A percentile compares a stretch with the other conserved stretches of the same genome.
These are phyloP conservation scores for Lasiosphaeria hispida DNA, from an alignment of 495 filamentous ascomycete genomes.

Conservation along the genomic window DNA sequence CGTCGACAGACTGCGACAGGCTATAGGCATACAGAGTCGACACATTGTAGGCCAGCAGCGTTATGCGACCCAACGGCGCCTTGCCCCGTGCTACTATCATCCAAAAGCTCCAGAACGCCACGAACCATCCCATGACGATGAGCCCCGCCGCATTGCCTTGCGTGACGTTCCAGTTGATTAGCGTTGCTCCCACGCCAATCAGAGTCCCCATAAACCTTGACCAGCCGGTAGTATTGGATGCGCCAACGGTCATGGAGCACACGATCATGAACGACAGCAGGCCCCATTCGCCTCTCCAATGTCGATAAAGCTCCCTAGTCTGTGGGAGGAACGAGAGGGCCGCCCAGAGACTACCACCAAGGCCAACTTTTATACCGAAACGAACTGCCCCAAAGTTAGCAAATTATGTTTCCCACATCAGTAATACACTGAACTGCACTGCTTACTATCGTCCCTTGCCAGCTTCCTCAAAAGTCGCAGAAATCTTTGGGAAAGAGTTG, in stretches of 20 bases:
- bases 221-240: constrained; percentile 86
- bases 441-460: constrained; percentile 52
- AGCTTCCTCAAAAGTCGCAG: constrained; percentile 41
- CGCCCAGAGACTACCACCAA: constrained; percentile 82
- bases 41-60: constrained; percentile 94
- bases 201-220: constrained; percentile 86
- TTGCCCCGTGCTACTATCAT: constrained; percentile 81
- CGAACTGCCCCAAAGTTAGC: constrained; percentile 43
- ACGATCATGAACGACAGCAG: constrained; percentile 97
- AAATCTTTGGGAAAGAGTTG: constrained; percentile 36
- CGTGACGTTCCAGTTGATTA: constrained; percentile 72
- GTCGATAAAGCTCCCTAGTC: constrained; percentile 75
- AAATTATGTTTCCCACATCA: background rate
- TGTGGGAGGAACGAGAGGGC: constrained; percentile 77
- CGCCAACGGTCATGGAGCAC: constrained; percentile 94
- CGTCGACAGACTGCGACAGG: constrained; percentile 71
- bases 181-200: constrained; percentile 72
- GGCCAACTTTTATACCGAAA: constrained; percentile 89
- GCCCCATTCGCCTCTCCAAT: constrained; percentile 97
- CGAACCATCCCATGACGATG: constrained; percentile 72
- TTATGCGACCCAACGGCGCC: constrained; percentile 88
- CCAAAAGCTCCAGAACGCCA: constrained; percentile 81
- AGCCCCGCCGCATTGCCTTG: constrained; percentile 69
- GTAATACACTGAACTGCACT: background rate
- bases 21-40: constrained; percentile 93